Base-by-base conservation (phyloP, 306 rosid species). In the Medicago arabica region DNA sequence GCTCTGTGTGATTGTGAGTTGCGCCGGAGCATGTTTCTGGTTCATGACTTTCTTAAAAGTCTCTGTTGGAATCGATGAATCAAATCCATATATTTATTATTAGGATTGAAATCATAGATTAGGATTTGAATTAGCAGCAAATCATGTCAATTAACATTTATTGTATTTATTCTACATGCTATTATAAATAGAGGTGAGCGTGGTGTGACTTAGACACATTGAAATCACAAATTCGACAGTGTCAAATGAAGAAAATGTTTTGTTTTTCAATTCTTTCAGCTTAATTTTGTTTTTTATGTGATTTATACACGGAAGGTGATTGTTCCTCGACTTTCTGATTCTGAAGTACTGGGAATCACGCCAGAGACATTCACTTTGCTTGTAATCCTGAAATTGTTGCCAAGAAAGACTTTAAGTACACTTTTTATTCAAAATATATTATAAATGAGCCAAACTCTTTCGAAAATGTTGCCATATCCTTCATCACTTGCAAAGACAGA, bases 51-150 rank as follows among this genome's bases (percentile, higher is more conserved):
- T 60, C 41, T 15, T 60, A 60, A 60, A 59, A 21, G 19, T 28
- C 14, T 60, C 10, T 60, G 66, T 60, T 60, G 18, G 41, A 28
- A 25, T 60, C 11, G 1, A 60, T 25, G 10, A 14, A 60, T 60
- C 67, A 60, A 60, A 60, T 60, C 41, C 67, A 28, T 28, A 31
- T 60, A 60, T 60, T 14, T 60, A 60, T 60, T 60, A 60, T 60
- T 28, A 60, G 41, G 40, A 60, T 60, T 13, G 28, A 14, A 60
- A 31, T 60, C 10, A 60, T 8, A 31, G 40, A 31, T 28, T 61
- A 31, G 2, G 43, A 61, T 31, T 31, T 61, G 67, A 61, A 61
- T 34, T 31, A 61, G 18, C 38, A 34, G 38, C 38, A 34, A 34
- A 34, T 61, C 67, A 55, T 34, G 31, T 31, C 67, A 7, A 31